A percentile compares a stretch with the other conserved stretches of the same genome.
These are phyloP conservation scores for Vaccinium myrtillus DNA, from an alignment of 148 eudicot genomes.

Conservation along the genomic window DNA sequence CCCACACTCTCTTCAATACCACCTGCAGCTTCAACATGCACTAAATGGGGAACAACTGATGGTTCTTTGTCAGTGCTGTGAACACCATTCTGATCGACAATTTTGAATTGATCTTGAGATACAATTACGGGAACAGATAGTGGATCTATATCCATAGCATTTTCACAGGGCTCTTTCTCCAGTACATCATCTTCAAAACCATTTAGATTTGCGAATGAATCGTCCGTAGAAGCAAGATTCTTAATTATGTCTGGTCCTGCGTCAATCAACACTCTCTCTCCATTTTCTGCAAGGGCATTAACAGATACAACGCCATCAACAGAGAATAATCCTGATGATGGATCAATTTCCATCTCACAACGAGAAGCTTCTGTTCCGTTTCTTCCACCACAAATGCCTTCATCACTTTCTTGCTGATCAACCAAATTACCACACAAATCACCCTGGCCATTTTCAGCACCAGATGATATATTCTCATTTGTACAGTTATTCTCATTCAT, in stretches of 20 bases:
- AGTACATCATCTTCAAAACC: conserved; percentile 21
- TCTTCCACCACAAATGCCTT: conserved; percentile 16
- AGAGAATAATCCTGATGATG: conserved; percentile 45
- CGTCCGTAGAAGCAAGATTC: conserved; percentile 27
- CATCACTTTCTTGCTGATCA: conserved; percentile 17
- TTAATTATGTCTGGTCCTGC: conserved; percentile 22
- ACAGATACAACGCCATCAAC: conserved; percentile 34
- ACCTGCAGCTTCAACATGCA: conserved; percentile 6
- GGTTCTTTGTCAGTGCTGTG: not conserved
- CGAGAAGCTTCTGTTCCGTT: conserved; percentile 4
- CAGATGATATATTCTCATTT: conserved; percentile 9
- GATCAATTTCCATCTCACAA: conserved; percentile 57
- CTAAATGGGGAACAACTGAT: not conserved
- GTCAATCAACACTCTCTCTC: conserved; percentile 23
- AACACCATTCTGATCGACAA: not conserved
- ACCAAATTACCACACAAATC: conserved; percentile 18
- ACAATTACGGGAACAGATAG: not conserved
- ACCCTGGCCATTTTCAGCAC: conserved; percentile 17
- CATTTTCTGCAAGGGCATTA: conserved; percentile 26
- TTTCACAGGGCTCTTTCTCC: conserved; percentile 18
- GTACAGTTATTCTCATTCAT: conserved; percentile 6
- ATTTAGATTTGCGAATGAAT: conserved; percentile 24
- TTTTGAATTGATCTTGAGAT: not conserved
- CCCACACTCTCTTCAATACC: not conserved
- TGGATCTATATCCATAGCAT: conserved; percentile 27